Percentiles rank a stretch among this genome's conserved stretches.
These are phyloP conservation scores for Arachis monticola DNA, from an alignment of 331 rosid genomes.

Conservation along the genomic window DNA sequence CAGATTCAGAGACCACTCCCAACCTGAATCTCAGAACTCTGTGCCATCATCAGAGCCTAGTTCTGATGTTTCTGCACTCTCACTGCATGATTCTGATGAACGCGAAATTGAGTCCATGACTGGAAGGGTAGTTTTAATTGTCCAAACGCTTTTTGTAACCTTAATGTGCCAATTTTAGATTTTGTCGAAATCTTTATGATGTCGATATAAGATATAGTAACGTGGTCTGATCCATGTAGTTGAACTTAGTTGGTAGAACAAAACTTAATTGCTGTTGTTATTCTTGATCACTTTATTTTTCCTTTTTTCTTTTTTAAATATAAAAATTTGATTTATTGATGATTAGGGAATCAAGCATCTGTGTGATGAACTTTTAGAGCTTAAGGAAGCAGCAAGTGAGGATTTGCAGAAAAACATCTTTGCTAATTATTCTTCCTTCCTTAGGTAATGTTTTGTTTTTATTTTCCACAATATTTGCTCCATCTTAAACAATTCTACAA, in stretches of 20 bases:
- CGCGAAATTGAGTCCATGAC: slow-evolving; percentile 65
- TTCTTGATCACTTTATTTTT: too few species aligned
- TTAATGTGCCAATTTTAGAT: too few species aligned
- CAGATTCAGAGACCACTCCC: slow-evolving; percentile 67
- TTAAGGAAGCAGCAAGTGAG: slow-evolving; percentile 61
- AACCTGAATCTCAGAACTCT: slow-evolving; percentile 46
- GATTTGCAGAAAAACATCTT: slow-evolving; percentile 58
- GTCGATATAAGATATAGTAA: too few species aligned
- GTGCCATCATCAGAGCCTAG: slow-evolving; percentile 47
- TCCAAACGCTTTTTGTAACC: background rate
- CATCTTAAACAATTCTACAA: background rate
- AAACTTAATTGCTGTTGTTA: too few species aligned
- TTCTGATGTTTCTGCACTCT: slow-evolving; percentile 50
- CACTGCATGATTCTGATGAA: slow-evolving; percentile 45
- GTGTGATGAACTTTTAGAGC: slow-evolving; percentile 74
- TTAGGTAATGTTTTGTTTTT: slow-evolving; percentile 52
- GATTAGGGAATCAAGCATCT: slow-evolving; percentile 75
- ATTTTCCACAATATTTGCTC: background rate
- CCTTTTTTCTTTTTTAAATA: too few species aligned
- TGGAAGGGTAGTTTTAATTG: slow-evolving; percentile 50
- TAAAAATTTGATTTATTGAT: background rate
- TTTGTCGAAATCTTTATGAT: too few species aligned
- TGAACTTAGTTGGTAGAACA: too few species aligned
- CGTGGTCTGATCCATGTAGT: too few species aligned
- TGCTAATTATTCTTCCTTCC: slow-evolving; percentile 61